A percentile compares a stretch with the other conserved stretches of the same genome.
Conservation (phyloP, 2,329 filamentous ascomycete species). For the Cordyceps cicadae region DNA sequence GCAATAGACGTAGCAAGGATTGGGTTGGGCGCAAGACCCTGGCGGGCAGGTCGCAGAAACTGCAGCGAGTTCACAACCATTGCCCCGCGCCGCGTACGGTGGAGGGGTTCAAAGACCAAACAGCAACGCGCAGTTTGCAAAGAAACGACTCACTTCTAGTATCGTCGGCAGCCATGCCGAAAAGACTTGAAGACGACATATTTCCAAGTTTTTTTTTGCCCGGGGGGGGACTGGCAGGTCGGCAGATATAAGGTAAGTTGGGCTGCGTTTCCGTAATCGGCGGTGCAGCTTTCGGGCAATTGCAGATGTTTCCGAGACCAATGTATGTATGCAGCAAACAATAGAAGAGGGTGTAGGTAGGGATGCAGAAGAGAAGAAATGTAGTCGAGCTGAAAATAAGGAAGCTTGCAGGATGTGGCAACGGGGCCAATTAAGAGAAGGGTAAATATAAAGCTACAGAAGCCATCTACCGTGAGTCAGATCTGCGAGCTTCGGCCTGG, state of each 20-base stretch:
- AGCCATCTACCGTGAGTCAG: slow-evolving; percentile 8
- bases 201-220: background rate
- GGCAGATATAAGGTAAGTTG: background rate
- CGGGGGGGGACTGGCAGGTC: background rate
- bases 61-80: background rate
- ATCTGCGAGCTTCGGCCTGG: slow-evolving; percentile 7
- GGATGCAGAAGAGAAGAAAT: background rate
- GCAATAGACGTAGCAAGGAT: background rate
- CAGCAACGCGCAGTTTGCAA: background rate
- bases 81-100: background rate
- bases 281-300: background rate
- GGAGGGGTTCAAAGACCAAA: background rate
- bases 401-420: background rate
- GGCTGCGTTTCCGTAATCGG: slow-evolving; percentile 7
- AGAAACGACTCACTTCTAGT: slow-evolving; percentile 29
- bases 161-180: slow-evolving; percentile 37
- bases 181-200: slow-evolving; percentile 34
- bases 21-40: background rate
- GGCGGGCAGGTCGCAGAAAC: background rate
- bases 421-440: background rate
- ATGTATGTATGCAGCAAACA: background rate
- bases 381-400: background rate
- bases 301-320: background rate
- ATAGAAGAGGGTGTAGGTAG: background rate
- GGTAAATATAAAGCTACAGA: background rate